A percentile compares a stretch with the other conserved stretches of the same genome.
These are phyloP conservation scores for Grammothele lineata DNA, from an alignment of 768 basidiomycete genomes.

Conservation along the genomic window DNA sequence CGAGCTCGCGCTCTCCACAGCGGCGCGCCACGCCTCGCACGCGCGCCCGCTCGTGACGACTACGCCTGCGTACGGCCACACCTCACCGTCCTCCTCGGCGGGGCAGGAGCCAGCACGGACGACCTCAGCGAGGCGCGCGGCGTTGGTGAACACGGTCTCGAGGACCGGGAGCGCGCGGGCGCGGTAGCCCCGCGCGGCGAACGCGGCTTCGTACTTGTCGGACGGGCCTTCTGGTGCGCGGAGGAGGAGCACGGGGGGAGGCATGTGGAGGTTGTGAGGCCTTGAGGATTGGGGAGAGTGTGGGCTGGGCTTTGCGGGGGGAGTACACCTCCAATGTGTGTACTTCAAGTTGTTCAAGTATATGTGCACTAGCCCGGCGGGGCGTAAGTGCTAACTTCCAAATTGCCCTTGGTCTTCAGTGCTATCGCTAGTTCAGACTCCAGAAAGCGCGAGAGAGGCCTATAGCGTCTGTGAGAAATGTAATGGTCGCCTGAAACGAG, in stretches of 20 bases:
- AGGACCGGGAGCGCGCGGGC: conserved; percentile 67
- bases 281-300: no score
- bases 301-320: not conserved
- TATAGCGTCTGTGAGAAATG: no score
- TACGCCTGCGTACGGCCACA: conserved; percentile 44
- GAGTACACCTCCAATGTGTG: not conserved
- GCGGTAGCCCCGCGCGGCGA: conserved; percentile 44
- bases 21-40: conserved; percentile 64
- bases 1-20: no score
- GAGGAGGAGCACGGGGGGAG: conserved; percentile 37
- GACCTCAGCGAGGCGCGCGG: conserved; percentile 38
- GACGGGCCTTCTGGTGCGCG: conserved; percentile 30
- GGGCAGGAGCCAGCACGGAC: conserved; percentile 30
- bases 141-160: conserved; percentile 56
- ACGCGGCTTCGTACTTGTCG: conserved; percentile 59
- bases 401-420: no score
- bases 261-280: not conserved
- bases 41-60: conserved; percentile 78
- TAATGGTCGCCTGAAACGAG: no score
- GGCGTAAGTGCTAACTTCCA: no score
- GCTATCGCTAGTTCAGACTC: no score
- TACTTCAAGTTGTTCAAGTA: not conserved
- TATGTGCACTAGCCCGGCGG: no score
- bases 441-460: no score
- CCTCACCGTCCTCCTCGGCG: not conserved